Base-by-base conservation (phyloP, 1,139 yeast genomes). In the Yamadazyma siamensis region DNA sequence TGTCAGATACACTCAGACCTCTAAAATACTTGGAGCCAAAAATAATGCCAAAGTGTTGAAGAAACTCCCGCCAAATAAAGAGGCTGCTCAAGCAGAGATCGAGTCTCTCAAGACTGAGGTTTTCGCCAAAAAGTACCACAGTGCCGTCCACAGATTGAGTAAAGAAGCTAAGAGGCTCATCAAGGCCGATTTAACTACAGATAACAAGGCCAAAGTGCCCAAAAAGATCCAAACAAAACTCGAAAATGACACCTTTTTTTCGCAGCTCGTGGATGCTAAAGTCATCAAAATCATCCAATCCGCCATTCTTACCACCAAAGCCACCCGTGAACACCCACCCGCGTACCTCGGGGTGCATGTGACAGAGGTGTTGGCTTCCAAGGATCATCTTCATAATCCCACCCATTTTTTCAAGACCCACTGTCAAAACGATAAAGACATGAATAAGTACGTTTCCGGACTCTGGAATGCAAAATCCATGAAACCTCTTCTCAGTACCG, bases 381-480 rank as follows among this genome's bases (percentile, higher is more conserved):
- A 64, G 38, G 17, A 52, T 6, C 36, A 52, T 28, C 31, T 46
- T 2, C 34, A 48, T 15, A 68, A 75, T 41, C 80, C 83, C 0
- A 61, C 71, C 23, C 50, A 57, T 18, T 75, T 77, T 52, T 75
- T 73, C 50, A 73, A 71, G 23, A 44, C 40, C 6, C 50, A 61
- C 43, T 67, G 73, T 44, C 71, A 73, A 28, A 54, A 61, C 49
- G 51, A 65, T 28, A 52, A 61, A 41, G 58, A 47, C 20, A 38
- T 69, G 35, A 62, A 75, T 51, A 62, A 67, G 41, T 49, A 72
- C 39, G 61, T 77, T 13, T 79, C 87, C 4, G 71, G 67, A 34
- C 39, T 82, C 12, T 75, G 81, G 72, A 83, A 83, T 45, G 64
- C 66, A 34, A 74, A 75, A 34, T 59, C 61, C 6, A 56, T 79